Evolutionary conservation across 345 rosid species (phyloP).

Genomic region (Lepidium didymum): DNA sequence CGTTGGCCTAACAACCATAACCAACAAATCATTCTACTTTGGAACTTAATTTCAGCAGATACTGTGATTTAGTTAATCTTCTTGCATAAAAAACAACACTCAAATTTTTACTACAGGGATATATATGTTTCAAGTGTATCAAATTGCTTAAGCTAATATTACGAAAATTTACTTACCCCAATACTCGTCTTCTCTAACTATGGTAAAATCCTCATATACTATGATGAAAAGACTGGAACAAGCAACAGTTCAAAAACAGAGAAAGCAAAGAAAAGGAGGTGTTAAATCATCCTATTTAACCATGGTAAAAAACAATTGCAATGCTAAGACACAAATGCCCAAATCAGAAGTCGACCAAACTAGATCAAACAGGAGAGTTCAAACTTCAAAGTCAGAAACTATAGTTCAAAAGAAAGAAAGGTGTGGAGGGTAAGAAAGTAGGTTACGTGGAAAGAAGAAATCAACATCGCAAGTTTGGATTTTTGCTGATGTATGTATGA

Average conservation of each 20-base stretch:
- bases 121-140: background rate
- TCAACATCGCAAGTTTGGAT: conserved; percentile 18
- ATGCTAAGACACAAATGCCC: background rate
- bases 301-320: background rate
- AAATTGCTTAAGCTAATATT: background rate
- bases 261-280: background rate
- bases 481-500: conserved; percentile 18
- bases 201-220: background rate
- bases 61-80: background rate
- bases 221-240: background rate
- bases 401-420: background rate
- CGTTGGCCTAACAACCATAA: background rate
- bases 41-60: background rate
- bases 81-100: background rate
- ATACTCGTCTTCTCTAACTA: background rate
- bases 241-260: background rate
- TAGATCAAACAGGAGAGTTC: background rate
- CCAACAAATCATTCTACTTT: background rate
- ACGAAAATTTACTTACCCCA: background rate
- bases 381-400: background rate
- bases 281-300: background rate
- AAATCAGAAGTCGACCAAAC: background rate
- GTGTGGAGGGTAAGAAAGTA: background rate
- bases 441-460: conserved; percentile 22
- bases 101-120: too few species aligned